Percentiles rank a stretch among this genome's conserved stretches.
phyloP scores from a whole-genome alignment of 2,329 filamentous ascomycete species.

The Cercospora brassicicola region DNA sequence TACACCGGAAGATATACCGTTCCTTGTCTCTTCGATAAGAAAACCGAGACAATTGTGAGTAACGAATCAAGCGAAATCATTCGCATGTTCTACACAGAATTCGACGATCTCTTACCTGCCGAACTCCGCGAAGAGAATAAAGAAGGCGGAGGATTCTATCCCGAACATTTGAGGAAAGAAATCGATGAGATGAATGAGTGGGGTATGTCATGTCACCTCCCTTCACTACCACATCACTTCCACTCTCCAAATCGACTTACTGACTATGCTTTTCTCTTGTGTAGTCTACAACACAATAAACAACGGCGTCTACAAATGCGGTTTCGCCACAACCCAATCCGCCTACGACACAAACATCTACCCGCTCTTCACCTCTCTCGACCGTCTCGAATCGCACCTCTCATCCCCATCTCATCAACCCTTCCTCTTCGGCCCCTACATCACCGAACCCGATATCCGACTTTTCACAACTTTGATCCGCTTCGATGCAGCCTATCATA shows the following conservation, averaged over 20 bases:
- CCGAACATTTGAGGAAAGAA: conserved; percentile 59
- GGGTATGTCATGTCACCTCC: conserved; percentile 45
- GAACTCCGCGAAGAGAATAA: conserved; percentile 58
- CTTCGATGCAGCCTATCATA: conserved; percentile 77
- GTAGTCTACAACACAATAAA: conserved; percentile 57
- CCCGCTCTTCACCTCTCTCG: conserved; percentile 73
- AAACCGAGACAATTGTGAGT: conserved; percentile 69
- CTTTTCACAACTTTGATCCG: conserved; percentile 65
- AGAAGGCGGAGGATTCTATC: conserved; percentile 64
- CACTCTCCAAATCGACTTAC: neutral
- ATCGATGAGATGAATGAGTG: conserved; percentile 80
- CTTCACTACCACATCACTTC: too few relatives aligned
- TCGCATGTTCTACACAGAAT: conserved; percentile 80
- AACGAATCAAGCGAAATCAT: conserved; percentile 91
- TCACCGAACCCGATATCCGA: conserved; percentile 66
- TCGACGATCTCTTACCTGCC: conserved; percentile 58
- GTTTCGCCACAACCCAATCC: conserved; percentile 79
- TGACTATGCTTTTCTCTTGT: too few relatives aligned
- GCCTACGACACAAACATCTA: conserved; percentile 76
- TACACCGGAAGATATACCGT: conserved; percentile 78
- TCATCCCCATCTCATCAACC: conserved; percentile 50
- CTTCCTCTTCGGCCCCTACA: conserved; percentile 70
- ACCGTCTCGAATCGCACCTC: conserved; percentile 73
- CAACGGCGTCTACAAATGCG: conserved; percentile 46
- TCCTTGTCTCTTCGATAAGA: conserved; percentile 72